Evolutionary conservation across 2,329 filamentous ascomycete genomes (phyloP).

Genomic region (Trichoderma hamatum): DNA sequence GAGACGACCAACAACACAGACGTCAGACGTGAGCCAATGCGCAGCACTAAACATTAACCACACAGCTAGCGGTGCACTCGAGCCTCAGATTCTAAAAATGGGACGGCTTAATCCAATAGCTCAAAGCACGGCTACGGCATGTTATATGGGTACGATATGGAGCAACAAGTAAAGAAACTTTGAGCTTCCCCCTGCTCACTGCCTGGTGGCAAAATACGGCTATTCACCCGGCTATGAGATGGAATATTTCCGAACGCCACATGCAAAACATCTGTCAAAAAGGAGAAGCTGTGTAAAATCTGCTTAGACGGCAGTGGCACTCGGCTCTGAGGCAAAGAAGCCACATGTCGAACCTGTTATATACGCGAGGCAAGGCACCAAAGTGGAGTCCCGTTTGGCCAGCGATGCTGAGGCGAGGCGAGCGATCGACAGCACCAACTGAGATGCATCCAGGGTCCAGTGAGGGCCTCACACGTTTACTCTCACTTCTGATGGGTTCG

Average conservation of each 20-base stretch:
- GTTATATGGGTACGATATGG: not conserved
- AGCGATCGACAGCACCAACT: slow-evolving; percentile 22
- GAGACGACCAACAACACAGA: not conserved
- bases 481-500: slow-evolving; percentile 2
- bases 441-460: slow-evolving; percentile 26
- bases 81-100: slow-evolving; percentile 3
- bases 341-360: not conserved
- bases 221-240: not conserved
- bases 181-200: not conserved
- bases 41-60: not conserved
- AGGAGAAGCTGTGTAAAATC: not conserved
- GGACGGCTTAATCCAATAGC: not conserved
- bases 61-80: not conserved
- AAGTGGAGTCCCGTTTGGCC: slow-evolving; percentile 12
- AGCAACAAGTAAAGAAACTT: not conserved
- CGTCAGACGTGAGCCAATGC: not conserved
- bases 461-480: no score
- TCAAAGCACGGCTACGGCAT: not conserved
- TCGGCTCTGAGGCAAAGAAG: not conserved
- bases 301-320: not conserved
- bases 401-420: slow-evolving; percentile 13
- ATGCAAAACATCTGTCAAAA: not conserved
- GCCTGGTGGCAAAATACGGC: not conserved
- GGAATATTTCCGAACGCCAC: not conserved
- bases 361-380: slow-evolving; percentile 14